Conservation (phyloP, 495 filamentous ascomycete genomes). For the Penicillium pulvis region DNA sequence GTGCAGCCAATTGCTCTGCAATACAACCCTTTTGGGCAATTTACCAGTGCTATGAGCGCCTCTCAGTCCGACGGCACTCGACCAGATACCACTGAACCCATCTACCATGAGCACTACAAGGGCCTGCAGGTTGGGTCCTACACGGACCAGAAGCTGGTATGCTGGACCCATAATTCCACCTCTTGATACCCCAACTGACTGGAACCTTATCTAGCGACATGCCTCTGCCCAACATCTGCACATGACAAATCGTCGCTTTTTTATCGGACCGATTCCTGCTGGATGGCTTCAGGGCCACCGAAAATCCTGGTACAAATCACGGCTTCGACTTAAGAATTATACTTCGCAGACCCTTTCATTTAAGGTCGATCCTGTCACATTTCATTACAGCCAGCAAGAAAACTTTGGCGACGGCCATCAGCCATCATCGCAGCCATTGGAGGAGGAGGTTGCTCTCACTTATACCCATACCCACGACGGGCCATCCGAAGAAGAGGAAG, state of each 20-base stretch:
- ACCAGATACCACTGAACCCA: slow-evolving; percentile 21
- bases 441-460: slow-evolving; percentile 25
- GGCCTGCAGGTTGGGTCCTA: slow-evolving; percentile 50
- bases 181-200: slow-evolving; percentile 9
- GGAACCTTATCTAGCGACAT: slow-evolving; percentile 50
- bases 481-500: slow-evolving; percentile 19
- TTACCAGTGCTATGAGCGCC: slow-evolving; percentile 35
- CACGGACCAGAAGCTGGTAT: slow-evolving; percentile 58
- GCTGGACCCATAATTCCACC: slow-evolving; percentile 10
- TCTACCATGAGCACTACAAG: slow-evolving; percentile 31
- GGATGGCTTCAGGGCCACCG: slow-evolving; percentile 69
- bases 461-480: slow-evolving; percentile 23
- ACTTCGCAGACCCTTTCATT: slow-evolving; percentile 59
- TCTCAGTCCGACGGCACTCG: slow-evolving; percentile 20
- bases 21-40: slow-evolving; percentile 7
- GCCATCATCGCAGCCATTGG: slow-evolving; percentile 26
- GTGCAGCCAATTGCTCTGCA: not conserved
- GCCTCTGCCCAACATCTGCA: slow-evolving; percentile 64
- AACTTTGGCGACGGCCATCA: slow-evolving; percentile 32
- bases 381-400: slow-evolving; percentile 41
- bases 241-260: slow-evolving; percentile 62
- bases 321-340: slow-evolving; percentile 57
- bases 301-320: slow-evolving; percentile 61
- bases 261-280: slow-evolving; percentile 69
- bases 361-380: slow-evolving; percentile 45